phyloP scores from a whole-genome alignment of 176 grass and related monocot species.

The Calamus simplicifolius region DNA sequence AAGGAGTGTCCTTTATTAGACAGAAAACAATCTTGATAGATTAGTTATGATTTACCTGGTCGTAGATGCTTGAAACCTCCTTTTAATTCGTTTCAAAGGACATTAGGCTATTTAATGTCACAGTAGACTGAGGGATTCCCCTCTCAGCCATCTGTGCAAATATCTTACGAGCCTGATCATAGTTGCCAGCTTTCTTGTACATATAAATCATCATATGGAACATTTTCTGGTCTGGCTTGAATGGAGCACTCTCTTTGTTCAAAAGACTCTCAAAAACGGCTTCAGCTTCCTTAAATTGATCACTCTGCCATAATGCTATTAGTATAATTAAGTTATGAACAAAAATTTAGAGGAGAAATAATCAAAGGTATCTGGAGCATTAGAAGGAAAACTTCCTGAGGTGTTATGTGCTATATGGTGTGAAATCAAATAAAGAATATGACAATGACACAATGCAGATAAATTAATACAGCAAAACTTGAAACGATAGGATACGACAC shows the following conservation, averaged over 20 bases:
- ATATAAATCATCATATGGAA: constrained; percentile 99
- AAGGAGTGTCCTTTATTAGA: no score
- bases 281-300: constrained; percentile 62
- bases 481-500: no score
- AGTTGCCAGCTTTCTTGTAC: constrained; percentile 84
- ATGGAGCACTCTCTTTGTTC: constrained; percentile 55
- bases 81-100: constrained; percentile 90
- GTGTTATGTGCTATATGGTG: no score
- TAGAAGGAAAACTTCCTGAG: no score
- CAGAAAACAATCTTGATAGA: no score
- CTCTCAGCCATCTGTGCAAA: constrained; percentile 71
- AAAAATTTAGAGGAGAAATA: no score
- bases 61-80: constrained; percentile 93
- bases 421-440: no score
- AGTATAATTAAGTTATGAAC: no score
- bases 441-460: no score
- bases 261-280: constrained; percentile 73
- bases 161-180: constrained; percentile 57
- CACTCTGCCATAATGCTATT: constrained; percentile 39
- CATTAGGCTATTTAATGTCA: constrained; percentile 98
- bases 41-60: constrained; percentile 51
- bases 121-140: constrained; percentile 59
- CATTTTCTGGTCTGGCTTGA: constrained; percentile 97
- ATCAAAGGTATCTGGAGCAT: no score
- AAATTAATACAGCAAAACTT: no score